Conservation (phyloP, 2,329 filamentous ascomycete species). For the Talaromyces marneffei region DNA sequence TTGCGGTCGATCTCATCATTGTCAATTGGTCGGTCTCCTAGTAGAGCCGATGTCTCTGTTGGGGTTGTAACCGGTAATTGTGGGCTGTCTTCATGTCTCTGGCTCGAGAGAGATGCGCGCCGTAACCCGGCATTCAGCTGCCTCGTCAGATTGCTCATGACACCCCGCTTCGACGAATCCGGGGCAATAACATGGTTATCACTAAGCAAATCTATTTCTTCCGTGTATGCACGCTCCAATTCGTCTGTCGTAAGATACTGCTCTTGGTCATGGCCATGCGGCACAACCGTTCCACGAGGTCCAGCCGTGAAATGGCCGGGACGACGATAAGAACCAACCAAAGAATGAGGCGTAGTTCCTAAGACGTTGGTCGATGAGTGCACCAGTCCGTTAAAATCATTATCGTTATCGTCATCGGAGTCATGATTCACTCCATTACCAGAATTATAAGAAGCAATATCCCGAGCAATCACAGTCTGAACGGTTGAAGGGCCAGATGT, state of each 20-base stretch:
- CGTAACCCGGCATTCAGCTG: slow-evolving; percentile 24
- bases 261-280: slow-evolving; percentile 39
- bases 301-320: slow-evolving; percentile 71
- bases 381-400: slow-evolving; percentile 38
- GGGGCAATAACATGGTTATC: slow-evolving; percentile 56
- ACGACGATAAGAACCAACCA: slow-evolving; percentile 65
- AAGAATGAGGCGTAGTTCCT: slow-evolving; percentile 40
- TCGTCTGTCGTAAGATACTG: slow-evolving; percentile 47
- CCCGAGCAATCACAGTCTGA: slow-evolving; percentile 59
- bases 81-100: slow-evolving; percentile 2
- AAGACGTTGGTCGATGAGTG: slow-evolving; percentile 36
- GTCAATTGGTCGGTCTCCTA: slow-evolving; percentile 42
- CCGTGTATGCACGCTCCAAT: slow-evolving; percentile 48
- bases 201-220: slow-evolving; percentile 53
- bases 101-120: not conserved
- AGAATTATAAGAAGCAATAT: slow-evolving; percentile 48
- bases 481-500: slow-evolving; percentile 59
- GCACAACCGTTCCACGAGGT: slow-evolving; percentile 63
- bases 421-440: slow-evolving; percentile 38
- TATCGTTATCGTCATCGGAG: slow-evolving; percentile 37
- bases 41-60: slow-evolving; percentile 46
- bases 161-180: slow-evolving; percentile 35
- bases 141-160: slow-evolving; percentile 19
- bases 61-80: slow-evolving; percentile 1
- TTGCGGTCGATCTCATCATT: slow-evolving; percentile 60